Percentiles rank a stretch among this genome's conserved stretches.
These are phyloP conservation scores for Talaromyces sp. DNA, from an alignment of 2,329 filamentous ascomycete species.

Conservation along the genomic window DNA sequence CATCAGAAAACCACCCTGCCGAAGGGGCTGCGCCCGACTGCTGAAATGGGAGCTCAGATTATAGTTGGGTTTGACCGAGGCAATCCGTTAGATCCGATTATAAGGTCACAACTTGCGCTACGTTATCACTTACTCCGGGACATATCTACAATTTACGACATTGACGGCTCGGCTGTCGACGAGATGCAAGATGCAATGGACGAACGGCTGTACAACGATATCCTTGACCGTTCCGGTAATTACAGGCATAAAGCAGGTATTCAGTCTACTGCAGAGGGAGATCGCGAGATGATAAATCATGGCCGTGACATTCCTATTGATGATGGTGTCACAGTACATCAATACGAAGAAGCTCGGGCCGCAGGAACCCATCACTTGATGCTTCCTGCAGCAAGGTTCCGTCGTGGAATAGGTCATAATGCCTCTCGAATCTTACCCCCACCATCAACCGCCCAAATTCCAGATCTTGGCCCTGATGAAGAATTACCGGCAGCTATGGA, in stretches of 20 bases:
- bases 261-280: conserved; percentile 72
- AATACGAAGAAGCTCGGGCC: conserved; percentile 67
- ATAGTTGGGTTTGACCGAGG: conserved; percentile 95
- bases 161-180: conserved; percentile 62
- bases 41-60: conserved; percentile 97
- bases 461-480: conserved; percentile 33
- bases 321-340: conserved; percentile 66
- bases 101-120: conserved; percentile 84
- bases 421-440: conserved; percentile 55
- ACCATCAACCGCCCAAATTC: background rate
- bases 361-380: conserved; percentile 51
- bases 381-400: conserved; percentile 42
- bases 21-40: conserved; percentile 65
- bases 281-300: conserved; percentile 74
- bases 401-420: conserved; percentile 45
- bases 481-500: conserved; percentile 72
- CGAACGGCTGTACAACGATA: conserved; percentile 91
- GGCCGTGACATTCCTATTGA: conserved; percentile 74
- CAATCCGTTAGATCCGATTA: conserved; percentile 86
- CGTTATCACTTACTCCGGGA: conserved; percentile 78
- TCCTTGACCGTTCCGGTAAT: conserved; percentile 83
- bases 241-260: conserved; percentile 77
- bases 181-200: conserved; percentile 74
- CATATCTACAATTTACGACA: conserved; percentile 83
- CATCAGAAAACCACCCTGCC: conserved; percentile 53